Base-by-base conservation (phyloP, 208 protist genomes). In the Crithidia brevicula region DNA sequence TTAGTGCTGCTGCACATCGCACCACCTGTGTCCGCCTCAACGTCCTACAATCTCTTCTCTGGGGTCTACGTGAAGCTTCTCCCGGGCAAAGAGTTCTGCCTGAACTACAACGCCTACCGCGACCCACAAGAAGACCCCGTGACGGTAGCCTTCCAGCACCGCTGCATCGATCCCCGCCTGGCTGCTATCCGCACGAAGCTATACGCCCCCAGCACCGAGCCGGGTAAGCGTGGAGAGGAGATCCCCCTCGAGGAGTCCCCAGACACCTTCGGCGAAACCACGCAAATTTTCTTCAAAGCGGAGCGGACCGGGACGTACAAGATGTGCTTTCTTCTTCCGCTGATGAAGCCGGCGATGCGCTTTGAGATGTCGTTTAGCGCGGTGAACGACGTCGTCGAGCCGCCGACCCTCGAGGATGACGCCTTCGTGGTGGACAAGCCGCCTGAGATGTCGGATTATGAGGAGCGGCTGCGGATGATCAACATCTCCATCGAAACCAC, bases 381-480 rank as follows among this genome's bases (percentile, higher is more conserved):
- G 0, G 74, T 75, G 31, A 87, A 85, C 36, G 88, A 94, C 56
- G 51, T 85, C 3, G 62, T 90, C 0, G 69, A 83, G 20, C 79
- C 83, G 27, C 77, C 78, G 11, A 78, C 59, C 25, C 68, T 83
- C 11, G 79, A 84, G 34, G 85, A 91, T 47, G 77, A 78, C 22
- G 76, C 74, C n/a, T 76, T 86, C 13, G 76, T 79, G 38, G 70
- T 89, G 18, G 88, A 94, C 68, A 94, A 94, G 71, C 85, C 79
- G 16, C 61, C 83, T 4, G 78, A 81, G 46, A 74, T 82, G 23
- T 20, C 62, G 0, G 88, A 94, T 74, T 91, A 94, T 62, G 56
- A 69, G 11, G 64, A 82, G 31, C 77, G 78, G 1, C 62, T 91
- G 49, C 38, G 72, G 18, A 87, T 94, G 83, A 63, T 94, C 15